Percentiles rank a stretch among this genome's conserved stretches.
Evolutionary conservation across 345 rosid genomes (phyloP).

Genomic region (Populus pruinosa): DNA sequence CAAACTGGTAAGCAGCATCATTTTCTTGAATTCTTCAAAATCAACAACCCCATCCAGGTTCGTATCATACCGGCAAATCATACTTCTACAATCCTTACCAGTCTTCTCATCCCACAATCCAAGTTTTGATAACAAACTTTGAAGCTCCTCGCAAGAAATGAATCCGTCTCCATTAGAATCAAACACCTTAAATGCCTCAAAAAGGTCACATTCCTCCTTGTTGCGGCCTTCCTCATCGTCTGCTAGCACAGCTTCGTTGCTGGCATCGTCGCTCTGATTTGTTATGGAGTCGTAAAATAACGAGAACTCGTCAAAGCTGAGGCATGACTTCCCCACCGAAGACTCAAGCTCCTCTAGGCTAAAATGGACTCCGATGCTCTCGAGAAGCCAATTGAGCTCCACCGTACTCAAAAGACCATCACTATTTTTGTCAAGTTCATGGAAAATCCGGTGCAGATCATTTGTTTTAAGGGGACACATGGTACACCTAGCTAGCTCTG

Average conservation of each 20-base stretch:
- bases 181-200: conserved; percentile 61
- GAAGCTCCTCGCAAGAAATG: conserved; percentile 70
- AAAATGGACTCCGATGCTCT: conserved; percentile 29
- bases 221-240: neutral
- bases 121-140: conserved; percentile 52
- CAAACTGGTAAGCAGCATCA: conserved; percentile 44
- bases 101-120: conserved; percentile 62
- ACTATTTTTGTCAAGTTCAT: conserved; percentile 61
- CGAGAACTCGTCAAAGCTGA: conserved; percentile 57
- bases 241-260: neutral
- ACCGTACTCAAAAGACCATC: conserved; percentile 60
- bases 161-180: conserved; percentile 71
- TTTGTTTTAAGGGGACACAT: conserved; percentile 40
- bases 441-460: conserved; percentile 61
- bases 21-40: conserved; percentile 73
- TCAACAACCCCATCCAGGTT: conserved; percentile 74
- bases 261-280: neutral
- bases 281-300: conserved; percentile 48
- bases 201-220: conserved; percentile 28
- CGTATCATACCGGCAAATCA: conserved; percentile 62
- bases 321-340: conserved; percentile 54
- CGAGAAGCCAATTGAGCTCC: conserved; percentile 74
- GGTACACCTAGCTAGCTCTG: neutral
- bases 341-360: conserved; percentile 49
- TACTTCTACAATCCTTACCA: conserved; percentile 53